Base-by-base conservation (phyloP, 441 rosid species). In the Oxalis stricta region DNA sequence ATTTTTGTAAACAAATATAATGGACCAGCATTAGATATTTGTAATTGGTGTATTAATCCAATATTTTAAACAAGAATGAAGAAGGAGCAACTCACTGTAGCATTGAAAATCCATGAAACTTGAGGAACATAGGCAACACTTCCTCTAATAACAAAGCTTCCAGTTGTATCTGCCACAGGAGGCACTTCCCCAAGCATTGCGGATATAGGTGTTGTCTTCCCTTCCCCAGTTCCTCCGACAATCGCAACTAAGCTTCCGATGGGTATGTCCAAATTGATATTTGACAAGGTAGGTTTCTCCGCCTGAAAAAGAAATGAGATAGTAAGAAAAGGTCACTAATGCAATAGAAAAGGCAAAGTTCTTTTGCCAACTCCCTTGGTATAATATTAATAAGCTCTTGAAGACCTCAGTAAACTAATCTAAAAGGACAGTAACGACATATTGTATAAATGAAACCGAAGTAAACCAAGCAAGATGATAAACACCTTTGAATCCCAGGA, bases 171-270 rank as follows among this genome's bases (percentile, higher is more conserved):
- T 38, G 60, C 66, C 39, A 47, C 45, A 37, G 85, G 55, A 57
- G 94, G 83, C 35, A 93, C 49, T 71, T 93, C 99, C 38, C 97
- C 97, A n/a, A 87, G 79, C 75, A 93, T 87, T 67, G 99, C 97
- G 0, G 96, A 93, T 52, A 87, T 49, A 52, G 87, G 91, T 30
- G 99, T 82, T 5, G 99, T 84, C 65, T 93, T 93, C 51, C 99
- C 99, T 75, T 93, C 97, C 44, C 97, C 99, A 11, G 97, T 93
- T 38, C 89, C 79, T 41, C 99, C 99, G 58, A 93, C 89, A 52
- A 93, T 50, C 15, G 96, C 99, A 29, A 84, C 77, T 55, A 93
- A 77, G 77, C 88, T 70, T 22, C 99, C 99, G 14, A 49, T 75
- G 18, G 80, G 77, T 59, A 87, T 69, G 30, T 87, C 82, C 64